Evolutionary conservation across 495 filamentous ascomycete species (phyloP).

Genomic region (Polyplosphaeria fusca): DNA sequence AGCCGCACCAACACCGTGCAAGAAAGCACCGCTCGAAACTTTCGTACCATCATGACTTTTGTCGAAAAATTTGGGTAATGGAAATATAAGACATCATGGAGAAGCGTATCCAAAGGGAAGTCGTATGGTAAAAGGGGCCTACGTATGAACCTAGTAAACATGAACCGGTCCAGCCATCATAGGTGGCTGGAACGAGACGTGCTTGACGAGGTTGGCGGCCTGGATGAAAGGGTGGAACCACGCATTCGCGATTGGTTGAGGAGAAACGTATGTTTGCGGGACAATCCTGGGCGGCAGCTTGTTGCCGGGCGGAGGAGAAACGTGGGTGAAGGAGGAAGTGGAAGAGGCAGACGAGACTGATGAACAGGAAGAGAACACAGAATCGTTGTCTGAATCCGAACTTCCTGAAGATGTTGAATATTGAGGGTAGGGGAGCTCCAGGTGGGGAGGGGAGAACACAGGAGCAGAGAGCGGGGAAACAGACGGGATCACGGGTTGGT

Average conservation of each 20-base stretch:
- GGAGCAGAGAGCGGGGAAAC: conserved; percentile 28
- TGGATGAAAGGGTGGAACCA: conserved; percentile 35
- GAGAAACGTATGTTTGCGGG: conserved; percentile 34
- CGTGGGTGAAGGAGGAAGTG: conserved; percentile 31
- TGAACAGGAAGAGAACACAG: conserved; percentile 34
- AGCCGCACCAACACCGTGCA: conserved; percentile 26
- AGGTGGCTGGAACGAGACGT: conserved; percentile 34
- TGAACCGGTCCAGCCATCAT: conserved; percentile 31
- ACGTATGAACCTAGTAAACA: conserved; percentile 29
- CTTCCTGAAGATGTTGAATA: conserved; percentile 32
- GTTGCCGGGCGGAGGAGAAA: conserved; percentile 8
- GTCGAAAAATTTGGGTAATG: conserved; percentile 19
- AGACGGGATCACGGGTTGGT: conserved; percentile 19
- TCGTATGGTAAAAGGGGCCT: conserved; percentile 12
- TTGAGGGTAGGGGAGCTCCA: conserved; percentile 27
- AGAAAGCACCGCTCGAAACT: conserved; percentile 9
- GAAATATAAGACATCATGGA: conserved; percentile 28
- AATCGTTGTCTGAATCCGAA: conserved; percentile 35
- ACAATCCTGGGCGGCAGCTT: conserved; percentile 8
- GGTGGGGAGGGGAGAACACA: conserved; percentile 8
- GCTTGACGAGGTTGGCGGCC: conserved; percentile 31
- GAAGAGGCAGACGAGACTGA: conserved; percentile 36
- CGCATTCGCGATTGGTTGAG: conserved; percentile 15
- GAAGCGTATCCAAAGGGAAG: conserved; percentile 21
- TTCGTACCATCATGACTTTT: conserved; percentile 35